Evolutionary conservation across 225 moss, liverwort and hornwort genomes (phyloP), one percentile per base, ranked within the genome.

Genomic region (Rhytidiadelphus loreus): DNA sequence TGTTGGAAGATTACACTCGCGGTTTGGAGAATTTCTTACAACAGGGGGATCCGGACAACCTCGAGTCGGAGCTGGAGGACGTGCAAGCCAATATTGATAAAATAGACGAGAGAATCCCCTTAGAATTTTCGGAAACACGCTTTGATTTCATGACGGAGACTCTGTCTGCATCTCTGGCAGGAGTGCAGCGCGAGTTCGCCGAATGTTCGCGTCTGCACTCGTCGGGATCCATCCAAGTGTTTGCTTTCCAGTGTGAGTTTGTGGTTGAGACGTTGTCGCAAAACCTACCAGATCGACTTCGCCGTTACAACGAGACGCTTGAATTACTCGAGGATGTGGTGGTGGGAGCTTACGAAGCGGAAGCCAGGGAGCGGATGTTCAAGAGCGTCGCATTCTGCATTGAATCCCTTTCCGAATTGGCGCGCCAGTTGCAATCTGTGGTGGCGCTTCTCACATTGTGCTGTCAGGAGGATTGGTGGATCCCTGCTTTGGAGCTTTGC

Each of bases 1-100:
- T 91, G 93, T 55, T 93, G 80, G 88, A 91, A 57, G 93, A 93
- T 77, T 93, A 93, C 69, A 72, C 85, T 33, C 87, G 89, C 15
- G 82, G 84, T 43, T 28, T 89, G 69, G 86, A 89, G 88, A 57
- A 81, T 61, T 87, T 82, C 52, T 63, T 87, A 18, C 66, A 89
- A 6, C 70, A 80, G 69, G 39, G 88, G 88, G 89, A 62, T 22
- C 73, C 33, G 41, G 85, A 87, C 43, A 89, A 80, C n/a, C 69
- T 91, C 9, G 87, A 89, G 39, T 83, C 84, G 35, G 66, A 77
- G 39, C 81, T 93, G 23, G 77, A 74, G 30, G 87, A 87, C 58
- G 77, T 90, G 81, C 57, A 35, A 37, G 60, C 79, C 39, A 59
- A 65, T 7, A 73, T 88, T 16, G 83, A 90, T 18, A 4, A 46